Evolutionary conservation across 1,139 yeast genomes (phyloP).

Genomic region (Pichia sp.): DNA sequence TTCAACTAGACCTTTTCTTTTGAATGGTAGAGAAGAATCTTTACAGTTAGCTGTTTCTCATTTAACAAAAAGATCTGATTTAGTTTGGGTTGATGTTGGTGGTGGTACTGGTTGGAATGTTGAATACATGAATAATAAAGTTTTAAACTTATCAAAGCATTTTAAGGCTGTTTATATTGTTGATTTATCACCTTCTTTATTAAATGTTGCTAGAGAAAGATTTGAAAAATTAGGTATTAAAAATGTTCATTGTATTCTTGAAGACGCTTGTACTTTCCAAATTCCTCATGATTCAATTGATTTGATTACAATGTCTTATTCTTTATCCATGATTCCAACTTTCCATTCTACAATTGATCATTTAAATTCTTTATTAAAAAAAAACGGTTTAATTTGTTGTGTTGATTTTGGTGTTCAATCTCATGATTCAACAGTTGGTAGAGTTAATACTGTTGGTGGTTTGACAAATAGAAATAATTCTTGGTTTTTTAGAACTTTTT

Average conservation of each 20-base stretch:
- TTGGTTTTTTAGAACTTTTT: constrained; percentile 71
- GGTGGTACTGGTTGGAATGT: constrained; percentile 84
- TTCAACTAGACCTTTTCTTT: constrained; percentile 53
- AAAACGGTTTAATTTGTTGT: constrained; percentile 54
- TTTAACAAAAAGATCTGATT: constrained; percentile 35
- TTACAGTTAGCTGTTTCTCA: constrained; percentile 55
- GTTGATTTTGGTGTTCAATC: constrained; percentile 81
- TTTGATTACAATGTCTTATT: constrained; percentile 69
- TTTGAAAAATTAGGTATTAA: constrained; percentile 49
- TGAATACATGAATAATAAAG: constrained; percentile 56
- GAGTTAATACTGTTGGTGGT: constrained; percentile 71
- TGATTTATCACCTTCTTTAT: constrained; percentile 70
- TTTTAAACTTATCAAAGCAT: constrained; percentile 39
- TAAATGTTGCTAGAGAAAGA: constrained; percentile 62
- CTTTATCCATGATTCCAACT: constrained; percentile 79
- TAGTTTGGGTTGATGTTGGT: constrained; percentile 80
- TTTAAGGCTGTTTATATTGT: constrained; percentile 66
- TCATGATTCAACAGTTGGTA: constrained; percentile 57
- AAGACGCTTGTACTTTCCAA: constrained; percentile 68
- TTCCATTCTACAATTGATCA: constrained; percentile 77
- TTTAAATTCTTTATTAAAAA: constrained; percentile 46
- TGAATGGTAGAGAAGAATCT: constrained; percentile 68
- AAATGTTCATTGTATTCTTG: constrained; percentile 63
- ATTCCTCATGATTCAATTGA: constrained; percentile 46
- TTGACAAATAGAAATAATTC: constrained; percentile 63